These are phyloP conservation scores for Neurospora sp. DNA, from an alignment of 2,329 filamentous ascomycete genomes.

Conservation along the genomic window DNA sequence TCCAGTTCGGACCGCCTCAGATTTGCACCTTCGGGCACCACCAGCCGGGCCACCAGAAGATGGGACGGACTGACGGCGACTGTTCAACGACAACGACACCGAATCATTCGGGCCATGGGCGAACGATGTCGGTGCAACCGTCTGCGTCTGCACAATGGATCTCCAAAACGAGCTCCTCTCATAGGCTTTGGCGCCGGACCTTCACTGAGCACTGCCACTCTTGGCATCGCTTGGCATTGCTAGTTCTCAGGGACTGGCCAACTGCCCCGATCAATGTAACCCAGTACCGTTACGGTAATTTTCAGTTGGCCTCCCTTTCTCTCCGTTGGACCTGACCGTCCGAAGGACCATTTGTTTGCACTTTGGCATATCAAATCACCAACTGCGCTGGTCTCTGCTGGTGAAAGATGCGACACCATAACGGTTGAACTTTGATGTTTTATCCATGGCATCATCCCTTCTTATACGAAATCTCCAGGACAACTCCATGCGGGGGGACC, in stretches of 20 bases:
- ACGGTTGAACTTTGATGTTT: neutral
- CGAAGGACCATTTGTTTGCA: neutral
- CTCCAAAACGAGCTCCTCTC: neutral
- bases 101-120: neutral
- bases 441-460: neutral
- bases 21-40: neutral
- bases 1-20: neutral
- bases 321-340: neutral
- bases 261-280: neutral
- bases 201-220: neutral
- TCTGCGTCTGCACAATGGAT: neutral
- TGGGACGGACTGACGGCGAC: neutral
- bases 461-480: neutral
- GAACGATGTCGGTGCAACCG: neutral
- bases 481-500: neutral
- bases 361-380: neutral
- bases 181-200: neutral
- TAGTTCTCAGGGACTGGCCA: neutral
- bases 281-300: neutral
- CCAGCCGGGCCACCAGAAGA: neutral
- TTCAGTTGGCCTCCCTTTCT: neutral
- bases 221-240: neutral
- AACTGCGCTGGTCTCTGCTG: neutral
- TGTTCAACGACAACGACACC: neutral
- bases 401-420: neutral